Conservation (phyloP, 2,329 filamentous ascomycete genomes). For the Neonectria hederae region DNA sequence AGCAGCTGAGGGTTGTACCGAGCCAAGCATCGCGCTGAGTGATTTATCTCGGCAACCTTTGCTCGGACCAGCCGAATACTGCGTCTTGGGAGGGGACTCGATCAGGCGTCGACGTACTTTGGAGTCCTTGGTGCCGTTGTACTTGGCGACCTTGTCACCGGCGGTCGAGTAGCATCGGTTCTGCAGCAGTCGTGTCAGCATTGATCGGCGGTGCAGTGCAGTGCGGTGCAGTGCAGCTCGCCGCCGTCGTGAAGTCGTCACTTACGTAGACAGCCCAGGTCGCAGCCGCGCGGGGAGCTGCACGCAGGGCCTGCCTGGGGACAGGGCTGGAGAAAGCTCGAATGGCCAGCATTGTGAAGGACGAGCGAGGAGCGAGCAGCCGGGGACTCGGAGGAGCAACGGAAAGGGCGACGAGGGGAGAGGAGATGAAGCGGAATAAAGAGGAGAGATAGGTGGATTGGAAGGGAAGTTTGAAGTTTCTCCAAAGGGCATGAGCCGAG, state of each 20-base stretch:
- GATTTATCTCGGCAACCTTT: conserved; percentile 48
- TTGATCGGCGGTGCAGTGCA: conserved; percentile 27
- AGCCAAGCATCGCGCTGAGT: conserved; percentile 48
- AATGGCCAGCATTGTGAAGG: conserved; percentile 80
- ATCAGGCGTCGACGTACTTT: conserved; percentile 70
- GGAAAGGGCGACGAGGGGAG: conserved; percentile 33
- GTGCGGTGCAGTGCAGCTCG: background rate
- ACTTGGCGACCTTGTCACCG: conserved; percentile 84
- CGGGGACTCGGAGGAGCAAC: conserved; percentile 35
- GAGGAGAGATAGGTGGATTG: conserved; percentile 26
- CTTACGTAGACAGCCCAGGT: conserved; percentile 51
- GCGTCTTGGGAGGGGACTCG: conserved; percentile 5
- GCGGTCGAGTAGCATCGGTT: conserved; percentile 72
- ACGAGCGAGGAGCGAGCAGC: conserved; percentile 30
- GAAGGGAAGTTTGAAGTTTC: conserved; percentile 30
- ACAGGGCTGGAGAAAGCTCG: conserved; percentile 80
- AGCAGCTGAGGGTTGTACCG: conserved; percentile 36
- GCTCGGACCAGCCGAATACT: conserved; percentile 42
- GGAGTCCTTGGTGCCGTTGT: conserved; percentile 87
- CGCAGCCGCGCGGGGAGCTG: conserved; percentile 66
- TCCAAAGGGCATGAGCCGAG: conserved; percentile 27
- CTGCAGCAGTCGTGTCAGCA: conserved; percentile 46
- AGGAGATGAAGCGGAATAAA: conserved; percentile 17
- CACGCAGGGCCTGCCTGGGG: conserved; percentile 81
- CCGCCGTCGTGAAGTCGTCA: conserved; percentile 29